phyloP scores from a whole-genome alignment of 192 early-diverging fungal species.

The Dissophora ornata region DNA sequence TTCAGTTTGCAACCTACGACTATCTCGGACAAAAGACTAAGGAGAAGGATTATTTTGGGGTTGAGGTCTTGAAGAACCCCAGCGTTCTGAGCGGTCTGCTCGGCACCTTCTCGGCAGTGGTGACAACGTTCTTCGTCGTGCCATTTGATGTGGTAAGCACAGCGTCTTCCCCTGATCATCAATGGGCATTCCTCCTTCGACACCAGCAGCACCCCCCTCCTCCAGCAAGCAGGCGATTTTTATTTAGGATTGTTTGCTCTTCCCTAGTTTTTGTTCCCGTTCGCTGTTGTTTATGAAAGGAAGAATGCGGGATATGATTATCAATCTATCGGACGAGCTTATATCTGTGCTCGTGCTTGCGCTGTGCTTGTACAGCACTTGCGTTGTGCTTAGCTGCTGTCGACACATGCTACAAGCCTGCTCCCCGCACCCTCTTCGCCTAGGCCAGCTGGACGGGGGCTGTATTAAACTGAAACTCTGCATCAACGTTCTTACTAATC shows the following conservation, averaged over 20 bases:
- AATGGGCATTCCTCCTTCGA: not conserved
- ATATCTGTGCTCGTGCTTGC: not conserved
- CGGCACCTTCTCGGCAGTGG: slow-evolving; percentile 49
- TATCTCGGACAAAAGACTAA: slow-evolving; percentile 31
- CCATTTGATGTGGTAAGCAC: slow-evolving; percentile 53
- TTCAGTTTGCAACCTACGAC: slow-evolving; percentile 56
- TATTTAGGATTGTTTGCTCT: slow-evolving; percentile 7
- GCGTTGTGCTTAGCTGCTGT: too few relatives aligned
- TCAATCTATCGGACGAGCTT: not conserved
- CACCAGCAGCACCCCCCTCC: not conserved
- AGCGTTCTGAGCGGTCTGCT: slow-evolving; percentile 29
- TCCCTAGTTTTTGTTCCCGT: not conserved
- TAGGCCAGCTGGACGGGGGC: not conserved
- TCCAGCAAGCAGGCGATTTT: too few relatives aligned
- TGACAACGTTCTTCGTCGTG: slow-evolving; percentile 50
- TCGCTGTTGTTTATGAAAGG: slow-evolving; percentile 3
- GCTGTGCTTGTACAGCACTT: too few relatives aligned
- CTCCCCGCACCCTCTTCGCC: too few relatives aligned
- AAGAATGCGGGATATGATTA: slow-evolving; percentile 20
- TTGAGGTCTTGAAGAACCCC: slow-evolving; percentile 25
- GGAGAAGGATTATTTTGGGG: slow-evolving; percentile 25
- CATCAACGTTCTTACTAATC: too few relatives aligned
- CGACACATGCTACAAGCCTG: too few relatives aligned
- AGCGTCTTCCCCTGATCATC: too few relatives aligned
- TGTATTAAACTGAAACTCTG: too few relatives aligned